Evolutionary conservation across 352 stramenopile species (phyloP).

Genomic region (Globisporangium takayamanum): DNA sequence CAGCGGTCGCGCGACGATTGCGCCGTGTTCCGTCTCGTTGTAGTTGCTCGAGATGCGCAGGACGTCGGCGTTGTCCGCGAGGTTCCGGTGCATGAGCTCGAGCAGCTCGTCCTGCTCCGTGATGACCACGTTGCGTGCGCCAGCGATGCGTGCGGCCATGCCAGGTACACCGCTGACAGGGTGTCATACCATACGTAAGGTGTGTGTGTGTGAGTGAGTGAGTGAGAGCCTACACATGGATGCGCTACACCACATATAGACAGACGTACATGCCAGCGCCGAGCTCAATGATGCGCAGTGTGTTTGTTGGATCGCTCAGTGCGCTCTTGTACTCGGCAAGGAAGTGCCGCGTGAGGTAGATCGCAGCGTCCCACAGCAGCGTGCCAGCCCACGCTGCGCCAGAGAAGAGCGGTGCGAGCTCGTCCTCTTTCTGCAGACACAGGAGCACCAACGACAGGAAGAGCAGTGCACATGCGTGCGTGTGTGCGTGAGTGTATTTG

Average conservation of each 20-base stretch:
- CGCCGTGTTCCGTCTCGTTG: constrained; percentile 7
- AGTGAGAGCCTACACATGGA: neutral
- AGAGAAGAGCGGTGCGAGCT: constrained; percentile 91
- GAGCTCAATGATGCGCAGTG: constrained; percentile 73
- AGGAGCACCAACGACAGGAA: constrained; percentile 4
- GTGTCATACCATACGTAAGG: neutral
- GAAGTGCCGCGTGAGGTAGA: constrained; percentile 55
- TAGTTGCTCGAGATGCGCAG: constrained; percentile 23
- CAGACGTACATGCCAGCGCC: constrained; percentile 65
- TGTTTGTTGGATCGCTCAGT: constrained; percentile 22
- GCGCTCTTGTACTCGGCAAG: constrained; percentile 35
- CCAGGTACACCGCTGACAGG: constrained; percentile 81
- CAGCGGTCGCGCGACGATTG: constrained; percentile 48
- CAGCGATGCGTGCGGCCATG: constrained; percentile 85
- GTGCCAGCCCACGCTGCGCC: constrained; percentile 91
- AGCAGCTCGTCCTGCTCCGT: constrained; percentile 90
- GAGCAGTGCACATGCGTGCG: too few species aligned
- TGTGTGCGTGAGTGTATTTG: neutral
- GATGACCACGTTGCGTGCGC: constrained; percentile 81
- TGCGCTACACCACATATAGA: too few species aligned
- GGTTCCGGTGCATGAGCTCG: constrained; percentile 76
- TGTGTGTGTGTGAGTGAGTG: neutral
- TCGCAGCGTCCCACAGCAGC: constrained; percentile 83
- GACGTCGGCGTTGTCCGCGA: constrained; percentile 37
- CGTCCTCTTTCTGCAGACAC: constrained; percentile 56